Percentiles rank a stretch among this genome's conserved stretches.
phyloP scores from a whole-genome alignment of 306 rosid genomes.

The Corylus americana region DNA sequence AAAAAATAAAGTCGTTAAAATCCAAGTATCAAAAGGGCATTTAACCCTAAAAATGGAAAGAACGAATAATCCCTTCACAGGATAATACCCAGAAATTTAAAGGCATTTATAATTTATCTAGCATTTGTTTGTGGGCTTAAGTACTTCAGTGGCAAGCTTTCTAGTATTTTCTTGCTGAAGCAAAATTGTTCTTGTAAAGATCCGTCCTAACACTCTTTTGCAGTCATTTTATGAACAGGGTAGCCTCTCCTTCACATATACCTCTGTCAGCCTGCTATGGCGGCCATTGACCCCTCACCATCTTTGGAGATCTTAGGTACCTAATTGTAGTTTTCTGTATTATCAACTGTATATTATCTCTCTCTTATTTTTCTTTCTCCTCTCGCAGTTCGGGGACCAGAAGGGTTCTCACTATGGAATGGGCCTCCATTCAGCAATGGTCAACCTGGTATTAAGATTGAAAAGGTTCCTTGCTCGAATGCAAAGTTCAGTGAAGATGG shows the following conservation, averaged over 20 bases:
- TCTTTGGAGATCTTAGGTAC: constrained; percentile 78
- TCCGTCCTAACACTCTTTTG: neutral
- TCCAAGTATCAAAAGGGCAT: no score
- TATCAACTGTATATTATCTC: neutral
- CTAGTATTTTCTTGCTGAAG: neutral
- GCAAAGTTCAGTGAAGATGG: constrained; percentile 80
- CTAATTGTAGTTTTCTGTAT: constrained; percentile 6
- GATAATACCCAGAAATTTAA: neutral
- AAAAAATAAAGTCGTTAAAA: no score
- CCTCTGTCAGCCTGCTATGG: constrained; percentile 43
- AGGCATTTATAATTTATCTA: neutral
- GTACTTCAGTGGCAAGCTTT: neutral
- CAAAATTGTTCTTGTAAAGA: neutral
- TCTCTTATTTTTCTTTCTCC: constrained; percentile 8
- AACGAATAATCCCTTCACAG: neutral
- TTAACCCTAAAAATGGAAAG: neutral
- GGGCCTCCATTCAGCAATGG: constrained; percentile 73
- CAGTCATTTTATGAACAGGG: neutral
- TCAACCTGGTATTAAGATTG: constrained; percentile 63
- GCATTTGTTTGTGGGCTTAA: neutral
- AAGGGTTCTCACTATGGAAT: constrained; percentile 73
- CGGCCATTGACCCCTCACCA: constrained; percentile 47
- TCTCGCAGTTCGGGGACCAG: constrained; percentile 68
- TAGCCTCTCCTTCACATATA: neutral
- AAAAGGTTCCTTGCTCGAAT: constrained; percentile 52